These are phyloP conservation scores for Botrytis paeoniae DNA, from an alignment of 2,329 filamentous ascomycete genomes.

Conservation along the genomic window DNA sequence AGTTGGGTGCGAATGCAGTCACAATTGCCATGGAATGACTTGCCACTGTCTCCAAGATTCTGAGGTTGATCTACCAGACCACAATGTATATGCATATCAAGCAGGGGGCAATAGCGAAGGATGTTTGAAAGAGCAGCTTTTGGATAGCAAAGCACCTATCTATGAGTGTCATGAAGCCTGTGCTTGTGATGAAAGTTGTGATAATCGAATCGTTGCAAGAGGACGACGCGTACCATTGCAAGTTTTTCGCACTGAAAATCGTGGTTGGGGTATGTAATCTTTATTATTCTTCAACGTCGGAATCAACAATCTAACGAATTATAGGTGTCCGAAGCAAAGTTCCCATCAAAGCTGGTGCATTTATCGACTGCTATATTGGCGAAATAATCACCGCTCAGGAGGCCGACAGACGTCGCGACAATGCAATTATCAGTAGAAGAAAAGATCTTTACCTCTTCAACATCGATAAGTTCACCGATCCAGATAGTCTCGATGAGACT, in stretches of 20 bases:
- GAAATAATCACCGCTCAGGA: conserved; percentile 63
- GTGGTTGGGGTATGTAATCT: conserved; percentile 66
- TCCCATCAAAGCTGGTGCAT: conserved; percentile 67
- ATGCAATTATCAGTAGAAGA: conserved; percentile 52
- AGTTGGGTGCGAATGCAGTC: conserved; percentile 65
- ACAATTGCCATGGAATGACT: conserved; percentile 62
- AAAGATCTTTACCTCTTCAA: conserved; percentile 79
- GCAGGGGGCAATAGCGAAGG: conserved; percentile 47
- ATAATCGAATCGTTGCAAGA: conserved; percentile 73
- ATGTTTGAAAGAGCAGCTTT: conserved; percentile 50
- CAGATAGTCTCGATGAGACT: conserved; percentile 52
- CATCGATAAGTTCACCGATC: conserved; percentile 74
- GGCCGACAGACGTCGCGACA: conserved; percentile 61
- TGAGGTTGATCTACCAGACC: conserved; percentile 40
- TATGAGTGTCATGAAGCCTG: conserved; percentile 80
- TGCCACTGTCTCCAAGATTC: conserved; percentile 65
- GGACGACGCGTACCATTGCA: conserved; percentile 69
- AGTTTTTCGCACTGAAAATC: conserved; percentile 70
- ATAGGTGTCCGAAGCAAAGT: conserved; percentile 62
- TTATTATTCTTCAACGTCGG: not conserved
- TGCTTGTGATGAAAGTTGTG: conserved; percentile 60
- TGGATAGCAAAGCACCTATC: conserved; percentile 59
- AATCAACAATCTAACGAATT: conserved; percentile 18
- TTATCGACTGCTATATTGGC: conserved; percentile 76
- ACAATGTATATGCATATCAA: conserved; percentile 51